Conservation (phyloP, 176 grass and related monocot genomes). For the Thalia dealbata region DNA sequence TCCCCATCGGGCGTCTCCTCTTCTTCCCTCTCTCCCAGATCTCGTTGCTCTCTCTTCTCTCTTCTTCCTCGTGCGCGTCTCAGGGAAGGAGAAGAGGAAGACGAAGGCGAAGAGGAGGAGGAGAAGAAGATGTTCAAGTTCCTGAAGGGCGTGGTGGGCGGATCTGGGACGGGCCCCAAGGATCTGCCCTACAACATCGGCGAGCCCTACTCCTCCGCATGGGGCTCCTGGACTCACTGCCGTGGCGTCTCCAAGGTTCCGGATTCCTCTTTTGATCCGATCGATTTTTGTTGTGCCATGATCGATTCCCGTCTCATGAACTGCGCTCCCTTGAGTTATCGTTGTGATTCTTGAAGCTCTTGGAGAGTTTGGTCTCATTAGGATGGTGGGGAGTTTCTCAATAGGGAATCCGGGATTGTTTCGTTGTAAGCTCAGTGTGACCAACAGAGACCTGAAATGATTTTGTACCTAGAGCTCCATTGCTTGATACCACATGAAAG, state of each 20-base stretch:
- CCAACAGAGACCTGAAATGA: too few relatives aligned
- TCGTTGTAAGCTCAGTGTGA: too few relatives aligned
- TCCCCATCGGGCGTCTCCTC: background rate
- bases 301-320: background rate
- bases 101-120: background rate
- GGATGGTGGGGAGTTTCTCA: too few relatives aligned
- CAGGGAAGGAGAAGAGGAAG: background rate
- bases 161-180: slow-evolving; percentile 90
- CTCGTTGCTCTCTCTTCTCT: background rate
- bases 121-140: slow-evolving; percentile 76
- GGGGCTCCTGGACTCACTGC: slow-evolving; percentile 93
- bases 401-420: too few relatives aligned
- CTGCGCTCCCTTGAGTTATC: too few relatives aligned
- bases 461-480: too few relatives aligned
- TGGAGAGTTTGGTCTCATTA: too few relatives aligned
- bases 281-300: background rate
- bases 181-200: slow-evolving; percentile 95
- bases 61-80: background rate
- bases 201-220: slow-evolving; percentile 67
- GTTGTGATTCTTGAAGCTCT: background rate
- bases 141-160: slow-evolving; percentile 88
- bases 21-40: background rate
- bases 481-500: too few relatives aligned
- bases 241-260: slow-evolving; percentile 82
- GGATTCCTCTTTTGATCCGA: background rate